Conservation (phyloP, 1,284 basidiomycete genomes). For the Fomitopsis palustris region DNA sequence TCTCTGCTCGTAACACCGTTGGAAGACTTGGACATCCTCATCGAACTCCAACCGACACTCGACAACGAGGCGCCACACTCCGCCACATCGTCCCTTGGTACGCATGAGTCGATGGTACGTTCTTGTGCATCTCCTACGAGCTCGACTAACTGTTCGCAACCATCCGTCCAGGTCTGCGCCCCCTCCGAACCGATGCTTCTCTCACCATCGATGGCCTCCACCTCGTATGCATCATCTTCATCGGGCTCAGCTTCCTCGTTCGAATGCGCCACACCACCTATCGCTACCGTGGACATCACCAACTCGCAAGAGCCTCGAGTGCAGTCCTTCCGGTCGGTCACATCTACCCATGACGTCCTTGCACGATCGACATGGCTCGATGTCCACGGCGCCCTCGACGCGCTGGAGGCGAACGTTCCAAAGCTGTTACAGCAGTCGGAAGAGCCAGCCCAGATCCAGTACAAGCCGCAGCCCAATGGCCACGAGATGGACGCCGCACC, state of each 20-base stretch:
- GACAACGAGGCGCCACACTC: neutral
- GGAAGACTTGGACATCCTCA: neutral
- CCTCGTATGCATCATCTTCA: neutral
- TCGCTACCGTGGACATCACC: neutral
- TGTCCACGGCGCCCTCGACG: neutral
- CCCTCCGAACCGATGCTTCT: neutral
- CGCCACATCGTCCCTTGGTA: neutral
- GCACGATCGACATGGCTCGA: neutral
- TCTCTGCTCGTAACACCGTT: neutral
- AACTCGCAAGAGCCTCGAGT: neutral
- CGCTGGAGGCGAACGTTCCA: neutral
- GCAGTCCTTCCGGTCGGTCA: neutral
- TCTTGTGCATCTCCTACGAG: neutral
- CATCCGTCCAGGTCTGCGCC: neutral
- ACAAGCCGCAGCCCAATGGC: too few relatives aligned
- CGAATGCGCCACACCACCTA: neutral
- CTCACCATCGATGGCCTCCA: neutral
- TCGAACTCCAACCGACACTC: neutral
- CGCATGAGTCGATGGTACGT: neutral
- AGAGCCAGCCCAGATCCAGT: too few relatives aligned
- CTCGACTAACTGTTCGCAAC: neutral
- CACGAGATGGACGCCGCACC: too few relatives aligned
- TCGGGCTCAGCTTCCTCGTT: neutral
- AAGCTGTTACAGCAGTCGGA: too few relatives aligned
- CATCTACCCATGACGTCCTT: neutral